Evolutionary conservation across 352 stramenopile genomes (phyloP).

Genomic region (Globisporangium spiculum): DNA sequence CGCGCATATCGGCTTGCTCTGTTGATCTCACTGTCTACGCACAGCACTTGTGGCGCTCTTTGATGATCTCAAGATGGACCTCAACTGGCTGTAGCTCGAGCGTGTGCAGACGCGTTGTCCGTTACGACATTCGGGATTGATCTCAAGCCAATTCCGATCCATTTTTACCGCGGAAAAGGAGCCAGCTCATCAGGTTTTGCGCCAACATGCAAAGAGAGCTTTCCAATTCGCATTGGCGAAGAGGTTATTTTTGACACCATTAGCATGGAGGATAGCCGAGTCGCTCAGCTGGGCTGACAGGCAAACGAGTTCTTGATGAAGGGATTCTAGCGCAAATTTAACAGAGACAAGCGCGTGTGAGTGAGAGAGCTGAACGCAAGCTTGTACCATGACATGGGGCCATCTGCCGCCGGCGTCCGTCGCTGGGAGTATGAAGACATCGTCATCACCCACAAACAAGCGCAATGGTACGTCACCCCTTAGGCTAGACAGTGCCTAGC

Average conservation of each 20-base stretch:
- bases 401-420: constrained; percentile 14
- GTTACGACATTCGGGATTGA: background rate
- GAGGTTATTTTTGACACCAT: background rate
- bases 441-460: constrained; percentile 35
- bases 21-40: background rate
- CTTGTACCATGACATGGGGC: constrained; percentile 25
- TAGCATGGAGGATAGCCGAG: background rate
- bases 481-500: too few species aligned
- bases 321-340: background rate
- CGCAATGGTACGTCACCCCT: constrained; percentile 41
- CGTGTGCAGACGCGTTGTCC: background rate
- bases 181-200: background rate
- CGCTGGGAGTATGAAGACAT: background rate
- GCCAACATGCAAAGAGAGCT: background rate
- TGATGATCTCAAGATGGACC: background rate
- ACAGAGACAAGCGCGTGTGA: background rate
- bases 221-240: background rate
- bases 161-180: background rate
- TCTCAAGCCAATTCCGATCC: background rate
- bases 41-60: too few species aligned
- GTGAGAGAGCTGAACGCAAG: background rate
- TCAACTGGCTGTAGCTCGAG: background rate
- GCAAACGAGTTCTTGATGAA: background rate
- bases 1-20: constrained; percentile 34
- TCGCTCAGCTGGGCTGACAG: background rate